These are phyloP conservation scores for Penicillium egyptiacum DNA, from an alignment of 495 filamentous ascomycete species.

Conservation along the genomic window DNA sequence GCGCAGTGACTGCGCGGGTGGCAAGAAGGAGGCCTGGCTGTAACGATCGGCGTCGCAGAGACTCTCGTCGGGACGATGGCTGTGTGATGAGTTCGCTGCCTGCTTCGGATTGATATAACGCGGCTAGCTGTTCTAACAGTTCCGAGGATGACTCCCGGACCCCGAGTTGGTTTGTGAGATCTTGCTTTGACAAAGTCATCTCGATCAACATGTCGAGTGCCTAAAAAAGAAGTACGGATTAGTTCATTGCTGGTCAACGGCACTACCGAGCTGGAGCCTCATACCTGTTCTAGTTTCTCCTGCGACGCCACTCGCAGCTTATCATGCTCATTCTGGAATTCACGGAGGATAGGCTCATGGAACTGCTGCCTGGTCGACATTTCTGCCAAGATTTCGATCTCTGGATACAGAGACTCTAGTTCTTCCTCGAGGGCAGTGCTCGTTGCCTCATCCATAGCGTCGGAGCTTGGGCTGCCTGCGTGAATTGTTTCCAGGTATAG, in stretches of 20 bases:
- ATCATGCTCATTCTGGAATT: slow-evolving; percentile 36
- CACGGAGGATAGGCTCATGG: slow-evolving; percentile 53
- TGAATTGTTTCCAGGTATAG: slow-evolving; percentile 40
- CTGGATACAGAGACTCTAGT: slow-evolving; percentile 60
- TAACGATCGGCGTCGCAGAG: slow-evolving; percentile 32
- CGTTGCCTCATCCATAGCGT: slow-evolving; percentile 13
- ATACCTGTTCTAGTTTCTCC: slow-evolving; percentile 40
- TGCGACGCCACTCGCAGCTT: slow-evolving; percentile 33
- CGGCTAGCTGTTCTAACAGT: slow-evolving; percentile 35
- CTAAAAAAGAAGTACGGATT: slow-evolving; percentile 20
- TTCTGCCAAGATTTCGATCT: slow-evolving; percentile 61
- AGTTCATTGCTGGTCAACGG: slow-evolving; percentile 2
- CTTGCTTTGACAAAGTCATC: slow-evolving; percentile 38
- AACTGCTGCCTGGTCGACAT: slow-evolving; percentile 62
- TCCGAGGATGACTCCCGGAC: slow-evolving; percentile 41
- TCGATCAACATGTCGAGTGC: slow-evolving; percentile 35
- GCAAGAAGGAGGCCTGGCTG: slow-evolving; percentile 21
- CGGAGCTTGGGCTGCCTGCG: not conserved
- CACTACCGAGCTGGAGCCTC: slow-evolving; percentile 3
- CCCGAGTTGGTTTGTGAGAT: slow-evolving; percentile 30
- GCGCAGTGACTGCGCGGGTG: slow-evolving; percentile 16
- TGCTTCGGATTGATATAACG: slow-evolving; percentile 37
- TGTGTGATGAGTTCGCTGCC: slow-evolving; percentile 24
- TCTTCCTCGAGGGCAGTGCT: slow-evolving; percentile 54
- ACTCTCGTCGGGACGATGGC: slow-evolving; percentile 32